phyloP scores from a whole-genome alignment of 768 basidiomycete genomes.

The Boletellus sp. region DNA sequence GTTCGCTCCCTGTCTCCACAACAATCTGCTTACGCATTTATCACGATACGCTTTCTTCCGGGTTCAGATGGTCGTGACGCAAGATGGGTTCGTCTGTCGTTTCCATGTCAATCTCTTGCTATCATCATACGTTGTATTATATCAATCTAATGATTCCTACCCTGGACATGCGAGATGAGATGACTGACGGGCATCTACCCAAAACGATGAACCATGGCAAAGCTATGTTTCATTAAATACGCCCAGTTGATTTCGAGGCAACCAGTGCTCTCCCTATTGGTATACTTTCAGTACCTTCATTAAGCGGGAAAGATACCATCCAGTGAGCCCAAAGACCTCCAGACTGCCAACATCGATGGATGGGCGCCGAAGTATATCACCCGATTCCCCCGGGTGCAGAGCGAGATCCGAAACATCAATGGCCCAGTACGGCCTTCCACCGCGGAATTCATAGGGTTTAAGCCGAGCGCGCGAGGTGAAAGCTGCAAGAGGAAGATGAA shows the following conservation, averaged over 20 bases:
- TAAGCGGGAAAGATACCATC: slow-evolving; percentile 71
- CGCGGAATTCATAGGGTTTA: slow-evolving; percentile 53
- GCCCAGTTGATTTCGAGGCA: neutral
- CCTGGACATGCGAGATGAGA: neutral
- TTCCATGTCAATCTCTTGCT: slow-evolving; percentile 15
- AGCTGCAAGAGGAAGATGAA: slow-evolving; percentile 64
- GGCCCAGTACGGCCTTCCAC: slow-evolving; percentile 53
- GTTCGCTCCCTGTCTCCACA: slow-evolving; percentile 12
- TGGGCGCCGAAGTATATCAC: slow-evolving; percentile 34
- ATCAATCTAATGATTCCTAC: slow-evolving; percentile 15
- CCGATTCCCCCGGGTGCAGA: slow-evolving; percentile 26
- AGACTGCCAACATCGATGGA: slow-evolving; percentile 46
- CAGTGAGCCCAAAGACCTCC: slow-evolving; percentile 82
- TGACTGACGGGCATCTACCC: neutral
- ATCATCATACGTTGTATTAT: slow-evolving; percentile 23
- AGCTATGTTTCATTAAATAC: neutral
- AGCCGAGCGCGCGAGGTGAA: slow-evolving; percentile 47
- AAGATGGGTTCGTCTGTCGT: slow-evolving; percentile 13
- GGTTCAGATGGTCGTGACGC: slow-evolving; percentile 12
- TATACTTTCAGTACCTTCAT: slow-evolving; percentile 54
- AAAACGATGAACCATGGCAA: no score
- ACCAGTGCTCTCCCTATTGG: slow-evolving; percentile 22
- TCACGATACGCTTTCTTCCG: slow-evolving; percentile 10
- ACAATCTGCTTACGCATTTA: slow-evolving; percentile 17
- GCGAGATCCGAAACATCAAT: slow-evolving; percentile 63